A percentile compares a stretch with the other conserved stretches of the same genome.
Evolutionary conservation across 306 rosid species (phyloP).

Genomic region (Ormosia emarginata): DNA sequence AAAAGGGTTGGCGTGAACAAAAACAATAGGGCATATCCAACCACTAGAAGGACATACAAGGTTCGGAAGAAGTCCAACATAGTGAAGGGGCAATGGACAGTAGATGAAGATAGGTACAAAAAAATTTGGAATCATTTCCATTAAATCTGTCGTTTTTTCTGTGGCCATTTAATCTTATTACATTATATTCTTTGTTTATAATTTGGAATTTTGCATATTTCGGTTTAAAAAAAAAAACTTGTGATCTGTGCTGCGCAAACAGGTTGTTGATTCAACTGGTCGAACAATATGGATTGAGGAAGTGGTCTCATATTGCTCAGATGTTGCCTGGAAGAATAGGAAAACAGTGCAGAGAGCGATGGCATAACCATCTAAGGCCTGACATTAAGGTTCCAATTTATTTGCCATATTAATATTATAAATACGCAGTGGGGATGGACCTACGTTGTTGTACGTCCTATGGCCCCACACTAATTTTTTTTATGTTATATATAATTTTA

Average conservation of each 20-base stretch:
- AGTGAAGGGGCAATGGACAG: conserved; percentile 92
- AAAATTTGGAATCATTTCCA: background rate
- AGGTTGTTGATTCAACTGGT: conserved; percentile 81
- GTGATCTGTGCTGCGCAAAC: background rate
- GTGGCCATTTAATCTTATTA: background rate
- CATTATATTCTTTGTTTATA: background rate
- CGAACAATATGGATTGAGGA: conserved; percentile 72
- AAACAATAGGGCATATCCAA: conserved; percentile 18
- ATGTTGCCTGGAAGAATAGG: conserved; percentile 87
- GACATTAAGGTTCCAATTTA: conserved; percentile 67
- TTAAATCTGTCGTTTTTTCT: background rate
- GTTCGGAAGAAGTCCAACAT: conserved; percentile 47
- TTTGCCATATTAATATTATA: background rate
- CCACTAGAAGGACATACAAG: conserved; percentile 35
- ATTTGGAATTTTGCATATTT: background rate
- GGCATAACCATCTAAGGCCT: conserved; percentile 93
- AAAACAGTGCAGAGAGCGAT: conserved; percentile 91
- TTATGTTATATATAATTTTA: too few relatives aligned
- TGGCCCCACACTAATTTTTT: too few relatives aligned
- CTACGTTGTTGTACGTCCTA: too few relatives aligned
- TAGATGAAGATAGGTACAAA: conserved; percentile 76
- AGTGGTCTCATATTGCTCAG: conserved; percentile 89
- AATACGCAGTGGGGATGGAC: background rate
- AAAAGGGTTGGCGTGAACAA: conserved; percentile 33
- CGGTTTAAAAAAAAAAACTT: background rate